Conservation (phyloP, 306 rosid species). For the Mimosa bimucronata region DNA sequence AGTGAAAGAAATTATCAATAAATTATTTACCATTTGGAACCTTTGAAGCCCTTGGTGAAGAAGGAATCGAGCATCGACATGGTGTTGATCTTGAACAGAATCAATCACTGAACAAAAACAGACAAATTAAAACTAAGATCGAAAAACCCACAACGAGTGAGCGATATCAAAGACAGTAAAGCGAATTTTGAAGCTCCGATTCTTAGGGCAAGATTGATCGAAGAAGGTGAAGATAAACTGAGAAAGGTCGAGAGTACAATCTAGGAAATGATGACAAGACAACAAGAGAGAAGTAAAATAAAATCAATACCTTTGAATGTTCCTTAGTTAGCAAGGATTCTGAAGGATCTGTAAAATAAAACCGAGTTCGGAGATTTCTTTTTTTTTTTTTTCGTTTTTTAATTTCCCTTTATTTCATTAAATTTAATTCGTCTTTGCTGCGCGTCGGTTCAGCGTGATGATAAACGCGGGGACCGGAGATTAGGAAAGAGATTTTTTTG, state of each 20-base stretch:
- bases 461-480: not conserved
- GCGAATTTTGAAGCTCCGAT: not conserved
- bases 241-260: not conserved
- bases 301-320: not conserved
- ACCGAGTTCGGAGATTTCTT: not conserved
- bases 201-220: not conserved
- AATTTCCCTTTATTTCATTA: not conserved
- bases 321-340: conserved; percentile 48
- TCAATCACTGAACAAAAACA: conserved; percentile 34
- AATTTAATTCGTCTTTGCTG: not conserved
- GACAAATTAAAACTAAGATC: conserved; percentile 23
- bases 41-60: conserved; percentile 93
- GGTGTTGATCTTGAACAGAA: conserved; percentile 43
- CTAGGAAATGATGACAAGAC: conserved; percentile 1
- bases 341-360: conserved; percentile 37
- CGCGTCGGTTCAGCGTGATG: not conserved
- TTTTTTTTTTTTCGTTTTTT: not conserved
- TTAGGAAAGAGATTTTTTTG: not conserved
- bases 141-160: conserved; percentile 33
- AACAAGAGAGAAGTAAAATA: not conserved
- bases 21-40: conserved; percentile 75
- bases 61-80: conserved; percentile 93
- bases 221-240: not conserved
- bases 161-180: not conserved
- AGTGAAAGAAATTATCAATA: not conserved